Percentiles rank a stretch among this genome's conserved stretches.
These are phyloP conservation scores for Fagopyrum tataricum DNA, from an alignment of 148 eudicot species.

Conservation along the genomic window DNA sequence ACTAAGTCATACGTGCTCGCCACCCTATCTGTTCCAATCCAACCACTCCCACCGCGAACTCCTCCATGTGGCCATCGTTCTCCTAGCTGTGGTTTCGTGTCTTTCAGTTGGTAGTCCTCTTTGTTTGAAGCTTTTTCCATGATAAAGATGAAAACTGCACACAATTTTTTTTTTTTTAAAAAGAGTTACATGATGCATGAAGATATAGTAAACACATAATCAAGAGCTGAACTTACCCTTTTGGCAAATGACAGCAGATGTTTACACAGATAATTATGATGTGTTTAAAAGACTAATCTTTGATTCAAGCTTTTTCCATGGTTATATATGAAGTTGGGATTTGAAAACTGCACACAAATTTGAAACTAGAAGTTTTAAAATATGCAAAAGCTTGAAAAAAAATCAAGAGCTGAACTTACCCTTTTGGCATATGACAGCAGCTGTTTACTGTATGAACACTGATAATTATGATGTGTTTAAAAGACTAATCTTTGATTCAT, in stretches of 20 bases:
- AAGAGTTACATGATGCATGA: not conserved
- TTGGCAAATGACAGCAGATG: not conserved
- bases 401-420: not conserved
- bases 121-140: constrained; percentile 14
- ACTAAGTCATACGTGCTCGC: constrained; percentile 44
- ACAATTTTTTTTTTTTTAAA: too few relatives aligned
- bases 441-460: not conserved
- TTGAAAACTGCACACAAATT: not conserved
- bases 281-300: not conserved
- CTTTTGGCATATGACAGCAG: not conserved
- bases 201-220: not conserved
- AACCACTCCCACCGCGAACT: constrained; percentile 52
- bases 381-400: too few relatives aligned
- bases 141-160: not conserved
- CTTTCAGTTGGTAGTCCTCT: constrained; percentile 60
- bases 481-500: too few relatives aligned
- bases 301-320: too few relatives aligned
- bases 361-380: too few relatives aligned
- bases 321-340: too few relatives aligned
- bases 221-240: not conserved
- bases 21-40: constrained; percentile 32
- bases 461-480: not conserved
- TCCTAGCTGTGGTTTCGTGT: constrained; percentile 67
- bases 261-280: not conserved
- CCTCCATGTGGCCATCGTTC: constrained; percentile 87